phyloP scores from a whole-genome alignment of 2,329 filamentous ascomycete genomes.

The Calonectria honghensis region DNA sequence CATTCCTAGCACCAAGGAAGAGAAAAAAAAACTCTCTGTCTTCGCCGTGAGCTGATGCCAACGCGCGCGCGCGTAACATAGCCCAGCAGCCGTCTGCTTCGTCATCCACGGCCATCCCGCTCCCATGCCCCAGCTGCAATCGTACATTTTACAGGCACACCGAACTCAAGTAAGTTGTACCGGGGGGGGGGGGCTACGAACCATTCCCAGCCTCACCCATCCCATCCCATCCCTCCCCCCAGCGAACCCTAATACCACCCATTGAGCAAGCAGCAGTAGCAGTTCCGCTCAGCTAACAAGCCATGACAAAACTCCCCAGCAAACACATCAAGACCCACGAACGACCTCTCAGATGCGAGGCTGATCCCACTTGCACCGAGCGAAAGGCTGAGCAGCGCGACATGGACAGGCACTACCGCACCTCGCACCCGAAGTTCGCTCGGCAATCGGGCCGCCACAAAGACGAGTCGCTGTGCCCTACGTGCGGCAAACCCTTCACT shows the following conservation, averaged over 20 bases:
- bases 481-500: constrained; percentile 42
- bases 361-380: constrained; percentile 38
- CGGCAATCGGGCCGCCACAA: constrained; percentile 23
- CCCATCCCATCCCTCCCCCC: background rate
- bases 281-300: constrained; percentile 21
- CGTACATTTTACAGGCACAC: background rate
- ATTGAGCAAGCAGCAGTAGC: background rate
- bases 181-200: too few species aligned
- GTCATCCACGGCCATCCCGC: background rate
- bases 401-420: constrained; percentile 53
- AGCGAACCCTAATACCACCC: background rate
- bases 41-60: constrained; percentile 22
- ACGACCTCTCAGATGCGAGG: constrained; percentile 49
- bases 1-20: background rate
- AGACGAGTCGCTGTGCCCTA: constrained; percentile 22
- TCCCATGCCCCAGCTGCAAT: constrained; percentile 34
- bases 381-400: constrained; percentile 50
- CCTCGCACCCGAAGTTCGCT: constrained; percentile 44
- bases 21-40: background rate
- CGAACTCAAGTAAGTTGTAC: constrained; percentile 42
- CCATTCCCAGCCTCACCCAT: too few species aligned
- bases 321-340: constrained; percentile 52
- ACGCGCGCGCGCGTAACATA: constrained; percentile 9
- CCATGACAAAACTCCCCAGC: constrained; percentile 27
- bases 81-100: constrained; percentile 38